phyloP scores from a whole-genome alignment of 495 filamentous ascomycete genomes.

The Cladorrhinum samala region DNA sequence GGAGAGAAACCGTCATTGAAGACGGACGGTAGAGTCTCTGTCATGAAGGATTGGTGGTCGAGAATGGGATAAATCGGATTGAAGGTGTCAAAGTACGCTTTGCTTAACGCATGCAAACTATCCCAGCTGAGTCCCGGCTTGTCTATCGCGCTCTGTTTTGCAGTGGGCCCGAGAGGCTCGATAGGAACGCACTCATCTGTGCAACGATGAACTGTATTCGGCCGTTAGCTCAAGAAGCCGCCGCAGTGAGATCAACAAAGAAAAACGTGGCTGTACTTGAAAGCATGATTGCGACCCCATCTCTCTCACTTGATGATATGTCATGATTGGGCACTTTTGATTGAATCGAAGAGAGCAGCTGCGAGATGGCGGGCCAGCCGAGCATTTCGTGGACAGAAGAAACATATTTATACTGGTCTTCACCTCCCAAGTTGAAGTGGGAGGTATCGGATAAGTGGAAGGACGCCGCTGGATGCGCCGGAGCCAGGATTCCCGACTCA shows the following conservation, averaged over 20 bases:
- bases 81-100: constrained; percentile 51
- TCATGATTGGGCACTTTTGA: constrained; percentile 27
- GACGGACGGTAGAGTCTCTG: constrained; percentile 39
- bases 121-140: constrained; percentile 34
- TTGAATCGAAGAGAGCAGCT: constrained; percentile 32
- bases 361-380: constrained; percentile 50
- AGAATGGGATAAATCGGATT: constrained; percentile 52
- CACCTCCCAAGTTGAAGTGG: constrained; percentile 6
- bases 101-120: constrained; percentile 43
- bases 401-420: constrained; percentile 40
- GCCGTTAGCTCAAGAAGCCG: no score
- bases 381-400: constrained; percentile 53
- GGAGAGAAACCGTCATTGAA: constrained; percentile 46
- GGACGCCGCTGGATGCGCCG: not conserved
- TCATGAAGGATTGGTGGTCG: constrained; percentile 45
- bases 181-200: constrained; percentile 8
- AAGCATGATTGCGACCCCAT: constrained; percentile 29
- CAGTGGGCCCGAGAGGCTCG: not conserved
- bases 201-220: constrained; percentile 24
- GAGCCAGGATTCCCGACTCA: not conserved
- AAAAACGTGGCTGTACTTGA: constrained; percentile 44
- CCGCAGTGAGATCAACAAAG: no score
- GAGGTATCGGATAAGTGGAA: constrained; percentile 10
- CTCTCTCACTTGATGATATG: constrained; percentile 31
- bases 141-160: not conserved